Evolutionary conservation across 2,329 filamentous ascomycete species (phyloP), one percentile per base, ranked within the genome.

Genomic region (Phialocephala subalpina): DNA sequence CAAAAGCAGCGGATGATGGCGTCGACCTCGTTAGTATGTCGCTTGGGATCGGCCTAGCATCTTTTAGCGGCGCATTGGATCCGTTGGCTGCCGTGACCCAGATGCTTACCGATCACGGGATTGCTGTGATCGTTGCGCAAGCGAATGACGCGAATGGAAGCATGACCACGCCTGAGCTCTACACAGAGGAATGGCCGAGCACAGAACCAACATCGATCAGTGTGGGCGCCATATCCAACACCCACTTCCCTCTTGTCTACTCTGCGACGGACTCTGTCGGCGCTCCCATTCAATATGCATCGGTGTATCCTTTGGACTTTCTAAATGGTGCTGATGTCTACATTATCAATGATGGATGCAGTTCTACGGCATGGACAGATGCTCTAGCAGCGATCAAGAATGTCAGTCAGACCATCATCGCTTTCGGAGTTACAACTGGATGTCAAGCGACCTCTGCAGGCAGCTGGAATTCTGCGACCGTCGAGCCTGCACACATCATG

Each of bases 21-120:
- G 69, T 70, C 27, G 68, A 75, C 47, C 45, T 74, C 33, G 64
- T 75, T 40, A 72, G 69, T 42, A 73, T 73, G 69, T 73, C 73
- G 9, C 47, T 74, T 6, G 45, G 45, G 3, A 49, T 49, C 2
- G 67, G 69, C 11, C 60, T n/a, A 49, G 45, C 45, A 49, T 49
- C 45, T 49, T 59, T 27, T 33, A 65, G 56, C 45, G 66, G 58
- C 2, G 59, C 18, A 7, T 12, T 49, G 20, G 67, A 71, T 53
- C 68, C 69, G 22, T 47, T 67, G 12, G 57, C 57, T n/a, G 20
- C n/a, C n/a, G 49, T 57, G 29, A 58, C 35, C 2, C 22, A 27
- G 20, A 47, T 27, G 40, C 53, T 63, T n/a, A 57, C 53, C 7
- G 58, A 47, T n/a, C 14, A 38, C 29, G 65, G 65, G 9, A 55